Evolutionary conservation across 345 rosid genomes (phyloP).

Genomic region (Arabis hirsuta): DNA sequence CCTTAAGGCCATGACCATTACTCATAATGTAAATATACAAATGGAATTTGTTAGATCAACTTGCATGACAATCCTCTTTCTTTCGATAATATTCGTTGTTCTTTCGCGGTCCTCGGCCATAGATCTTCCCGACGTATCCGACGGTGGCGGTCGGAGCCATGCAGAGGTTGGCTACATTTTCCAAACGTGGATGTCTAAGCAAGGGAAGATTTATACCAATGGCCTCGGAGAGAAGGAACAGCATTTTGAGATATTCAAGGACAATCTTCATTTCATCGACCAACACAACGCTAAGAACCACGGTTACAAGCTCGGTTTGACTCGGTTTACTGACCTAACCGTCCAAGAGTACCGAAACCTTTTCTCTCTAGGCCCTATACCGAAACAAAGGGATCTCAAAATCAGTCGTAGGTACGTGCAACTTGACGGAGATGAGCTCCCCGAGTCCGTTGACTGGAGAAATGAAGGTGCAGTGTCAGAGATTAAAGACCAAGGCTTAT

Average conservation of each 20-base stretch:
- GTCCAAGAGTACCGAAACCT: slow-evolving; percentile 77
- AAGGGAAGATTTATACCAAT: slow-evolving; percentile 62
- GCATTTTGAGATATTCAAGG: slow-evolving; percentile 72
- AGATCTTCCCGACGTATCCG: slow-evolving; percentile 61
- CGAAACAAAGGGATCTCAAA: slow-evolving; percentile 42
- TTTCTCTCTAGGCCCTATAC: slow-evolving; percentile 49
- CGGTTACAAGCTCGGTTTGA: slow-evolving; percentile 67
- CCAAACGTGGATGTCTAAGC: slow-evolving; percentile 72
- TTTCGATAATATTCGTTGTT: slow-evolving; percentile 45
- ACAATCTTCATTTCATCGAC: slow-evolving; percentile 76
- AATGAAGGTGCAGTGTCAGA: slow-evolving; percentile 66
- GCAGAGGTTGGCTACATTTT: slow-evolving; percentile 59
- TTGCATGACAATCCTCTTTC: slow-evolving; percentile 43
- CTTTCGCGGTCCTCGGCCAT: slow-evolving; percentile 53
- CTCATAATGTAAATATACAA: not conserved
- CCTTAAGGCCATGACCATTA: too few species aligned
- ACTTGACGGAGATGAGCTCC: slow-evolving; percentile 58
- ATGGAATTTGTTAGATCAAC: slow-evolving; percentile 47
- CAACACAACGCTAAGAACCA: slow-evolving; percentile 68
- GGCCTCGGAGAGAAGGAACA: slow-evolving; percentile 69
- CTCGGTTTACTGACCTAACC: slow-evolving; percentile 81
- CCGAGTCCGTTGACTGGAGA: slow-evolving; percentile 79
- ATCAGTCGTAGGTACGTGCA: slow-evolving; percentile 52
- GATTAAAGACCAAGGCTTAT: slow-evolving; percentile 76
- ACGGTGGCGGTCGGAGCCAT: slow-evolving; percentile 58